Evolutionary conservation across 2,329 filamentous ascomycete genomes (phyloP).

Genomic region (Dactylellina cionopaga): DNA sequence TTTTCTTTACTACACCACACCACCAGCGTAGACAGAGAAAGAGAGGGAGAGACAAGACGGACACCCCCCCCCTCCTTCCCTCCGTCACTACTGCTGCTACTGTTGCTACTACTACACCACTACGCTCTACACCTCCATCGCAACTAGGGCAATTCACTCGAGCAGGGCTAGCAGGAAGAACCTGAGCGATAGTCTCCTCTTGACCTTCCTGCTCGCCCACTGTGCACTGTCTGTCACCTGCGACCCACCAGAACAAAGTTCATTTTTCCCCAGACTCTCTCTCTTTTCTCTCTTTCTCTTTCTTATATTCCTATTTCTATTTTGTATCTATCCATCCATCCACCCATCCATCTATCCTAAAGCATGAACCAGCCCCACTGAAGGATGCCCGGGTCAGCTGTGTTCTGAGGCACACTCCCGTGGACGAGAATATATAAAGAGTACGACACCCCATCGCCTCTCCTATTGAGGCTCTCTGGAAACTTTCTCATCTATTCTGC

Average conservation of each 20-base stretch:
- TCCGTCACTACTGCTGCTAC: constrained; percentile 39
- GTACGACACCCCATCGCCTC: constrained; percentile 24
- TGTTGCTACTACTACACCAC: background rate
- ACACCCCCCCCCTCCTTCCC: background rate
- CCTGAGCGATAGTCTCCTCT: constrained; percentile 7
- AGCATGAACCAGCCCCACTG: constrained; percentile 51
- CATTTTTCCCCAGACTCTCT: constrained; percentile 1
- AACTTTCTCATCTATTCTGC: constrained; percentile 43
- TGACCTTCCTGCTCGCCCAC: constrained; percentile 34
- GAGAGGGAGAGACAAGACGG: too few species aligned
- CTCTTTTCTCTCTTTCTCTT: background rate
- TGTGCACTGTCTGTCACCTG: constrained; percentile 47
- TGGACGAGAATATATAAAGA: constrained; percentile 47
- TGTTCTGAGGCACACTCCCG: constrained; percentile 46
- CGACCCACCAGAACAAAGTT: constrained; percentile 9
- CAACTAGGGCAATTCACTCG: constrained; percentile 9
- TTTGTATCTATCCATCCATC: background rate
- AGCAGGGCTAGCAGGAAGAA: background rate
- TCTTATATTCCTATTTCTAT: background rate
- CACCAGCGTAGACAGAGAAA: too few species aligned
- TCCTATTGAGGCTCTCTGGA: constrained; percentile 47
- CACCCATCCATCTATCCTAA: background rate
- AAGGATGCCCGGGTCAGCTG: constrained; percentile 52
- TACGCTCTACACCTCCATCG: constrained; percentile 1
- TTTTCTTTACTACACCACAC: constrained; percentile 11